Base-by-base conservation (phyloP, 1,139 yeast species). In the Pichia sp. region DNA sequence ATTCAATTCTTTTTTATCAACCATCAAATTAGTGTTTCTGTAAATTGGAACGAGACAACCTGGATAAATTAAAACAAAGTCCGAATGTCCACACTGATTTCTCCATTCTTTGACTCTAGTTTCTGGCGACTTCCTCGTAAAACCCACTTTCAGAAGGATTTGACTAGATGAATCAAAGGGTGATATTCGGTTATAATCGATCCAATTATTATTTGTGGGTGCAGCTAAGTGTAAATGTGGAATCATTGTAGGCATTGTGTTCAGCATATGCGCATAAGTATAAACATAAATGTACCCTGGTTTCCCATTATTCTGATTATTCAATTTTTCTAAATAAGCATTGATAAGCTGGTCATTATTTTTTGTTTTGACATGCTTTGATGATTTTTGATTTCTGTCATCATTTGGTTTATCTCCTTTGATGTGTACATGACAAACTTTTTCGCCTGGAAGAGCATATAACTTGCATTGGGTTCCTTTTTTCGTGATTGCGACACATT, bases 21-120 rank as follows among this genome's bases (percentile, higher is more conserved):
- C 23, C 3, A 15, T 13, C 7, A 5, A 5, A 9, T 14, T 25
- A 5, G 27, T 40, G 38, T n/a, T 43, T 44, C 7, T 48, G 43
- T 31, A 50, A 29, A 4, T 45, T 28, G 49, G 48, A 5, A 40
- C 46, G 6, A 37, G 18, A 26, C 38, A 38, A 4, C 45, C 41
- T 5, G 78, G 77, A 22, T 59, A 54, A 4, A 73, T 46, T 19
- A 67, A 47, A 2, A 55, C 51, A 33, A 72, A 57, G 22, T 69
- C 63, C 2, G 45, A 37, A 44, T 76, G 81, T 10, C 64, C 62
- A 50, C 84, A 78, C 50, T 76, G 69, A 3, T 53, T 57, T 51
- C 69, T 71, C 84, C 84, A 78, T 52, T 78, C 81, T 35, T 54
- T 54, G 23, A 78, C 52, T 35, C 84, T 55, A 2, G 52, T 53